Evolutionary conservation across 2,329 filamentous ascomycete genomes (phyloP).

Genomic region (Colletotrichum sp.): DNA sequence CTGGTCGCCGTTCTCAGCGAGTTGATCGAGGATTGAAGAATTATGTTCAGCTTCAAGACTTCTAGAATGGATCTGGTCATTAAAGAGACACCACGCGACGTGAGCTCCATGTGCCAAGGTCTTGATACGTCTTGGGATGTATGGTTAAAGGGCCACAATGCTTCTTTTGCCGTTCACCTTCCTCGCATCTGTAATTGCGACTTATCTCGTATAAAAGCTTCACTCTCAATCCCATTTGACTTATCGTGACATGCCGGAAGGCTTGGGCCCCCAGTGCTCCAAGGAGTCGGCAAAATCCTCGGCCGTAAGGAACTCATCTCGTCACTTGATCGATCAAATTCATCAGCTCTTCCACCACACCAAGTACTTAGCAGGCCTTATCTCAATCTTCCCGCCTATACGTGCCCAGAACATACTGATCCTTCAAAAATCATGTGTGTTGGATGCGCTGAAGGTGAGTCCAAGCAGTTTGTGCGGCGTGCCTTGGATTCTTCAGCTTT

Average conservation of each 20-base stretch:
- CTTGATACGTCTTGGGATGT: rapidly evolving
- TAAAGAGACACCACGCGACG: background rate
- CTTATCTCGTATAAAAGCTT: rapidly evolving
- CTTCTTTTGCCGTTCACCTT: background rate
- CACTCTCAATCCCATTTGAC: background rate
- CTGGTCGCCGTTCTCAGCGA: background rate
- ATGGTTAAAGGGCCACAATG: rapidly evolving
- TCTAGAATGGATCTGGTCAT: background rate
- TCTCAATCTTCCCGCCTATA: background rate
- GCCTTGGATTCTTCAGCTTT: background rate
- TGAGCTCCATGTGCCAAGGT: background rate
- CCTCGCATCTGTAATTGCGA: background rate
- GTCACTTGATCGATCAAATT: background rate
- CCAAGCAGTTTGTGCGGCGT: background rate
- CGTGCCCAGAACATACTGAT: background rate
- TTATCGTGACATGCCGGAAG: background rate
- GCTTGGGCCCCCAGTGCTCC: background rate
- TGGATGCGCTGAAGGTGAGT: background rate
- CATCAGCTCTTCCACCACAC: background rate
- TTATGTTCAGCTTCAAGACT: background rate
- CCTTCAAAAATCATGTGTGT: background rate
- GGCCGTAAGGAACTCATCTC: background rate
- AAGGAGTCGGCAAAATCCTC: background rate
- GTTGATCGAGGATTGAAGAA: background rate
- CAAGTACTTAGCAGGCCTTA: background rate